Percentiles rank a stretch among this genome's conserved stretches.
Evolutionary conservation across 2,329 filamentous ascomycete species (phyloP).

Genomic region (Pochonia chlamydosporia): DNA sequence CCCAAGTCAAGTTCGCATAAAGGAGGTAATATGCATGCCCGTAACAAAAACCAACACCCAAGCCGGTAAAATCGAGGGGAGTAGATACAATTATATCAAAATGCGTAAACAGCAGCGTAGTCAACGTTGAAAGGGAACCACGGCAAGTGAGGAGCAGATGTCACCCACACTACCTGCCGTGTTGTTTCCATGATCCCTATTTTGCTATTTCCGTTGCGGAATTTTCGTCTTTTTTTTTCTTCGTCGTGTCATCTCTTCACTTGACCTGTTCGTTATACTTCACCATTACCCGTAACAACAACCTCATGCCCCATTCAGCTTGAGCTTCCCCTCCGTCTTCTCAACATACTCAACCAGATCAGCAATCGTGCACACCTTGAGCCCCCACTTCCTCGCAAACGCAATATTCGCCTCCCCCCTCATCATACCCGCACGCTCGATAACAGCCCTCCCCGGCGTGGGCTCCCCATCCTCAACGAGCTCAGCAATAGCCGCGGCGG

Average conservation of each 20-base stretch:
- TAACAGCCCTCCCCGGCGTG: slow-evolving; percentile 61
- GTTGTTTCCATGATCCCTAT: background rate
- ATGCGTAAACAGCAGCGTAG: background rate
- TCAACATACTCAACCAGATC: slow-evolving; percentile 78
- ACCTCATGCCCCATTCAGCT: slow-evolving; percentile 25
- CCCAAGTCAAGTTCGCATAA: background rate
- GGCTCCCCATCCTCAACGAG: slow-evolving; percentile 80
- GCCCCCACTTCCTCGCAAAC: slow-evolving; percentile 82
- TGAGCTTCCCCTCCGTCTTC: slow-evolving; percentile 60
- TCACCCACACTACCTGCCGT: background rate
- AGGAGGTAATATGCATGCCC: background rate
- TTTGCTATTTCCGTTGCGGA: background rate
- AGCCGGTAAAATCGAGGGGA: background rate
- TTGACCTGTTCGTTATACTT: background rate
- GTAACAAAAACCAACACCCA: background rate
- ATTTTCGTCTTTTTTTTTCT: background rate
- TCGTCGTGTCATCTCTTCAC: background rate
- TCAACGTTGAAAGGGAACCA: too few relatives aligned
- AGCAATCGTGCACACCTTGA: slow-evolving; percentile 94
- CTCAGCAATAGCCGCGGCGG: slow-evolving; percentile 83
- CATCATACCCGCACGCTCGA: slow-evolving; percentile 78
- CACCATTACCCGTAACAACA: too few relatives aligned
- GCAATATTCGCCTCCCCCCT: slow-evolving; percentile 78
- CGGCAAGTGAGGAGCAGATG: too few relatives aligned
- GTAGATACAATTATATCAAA: background rate